phyloP scores from a whole-genome alignment of 2,329 filamentous ascomycete species.

The Colletotrichum aenigma region DNA sequence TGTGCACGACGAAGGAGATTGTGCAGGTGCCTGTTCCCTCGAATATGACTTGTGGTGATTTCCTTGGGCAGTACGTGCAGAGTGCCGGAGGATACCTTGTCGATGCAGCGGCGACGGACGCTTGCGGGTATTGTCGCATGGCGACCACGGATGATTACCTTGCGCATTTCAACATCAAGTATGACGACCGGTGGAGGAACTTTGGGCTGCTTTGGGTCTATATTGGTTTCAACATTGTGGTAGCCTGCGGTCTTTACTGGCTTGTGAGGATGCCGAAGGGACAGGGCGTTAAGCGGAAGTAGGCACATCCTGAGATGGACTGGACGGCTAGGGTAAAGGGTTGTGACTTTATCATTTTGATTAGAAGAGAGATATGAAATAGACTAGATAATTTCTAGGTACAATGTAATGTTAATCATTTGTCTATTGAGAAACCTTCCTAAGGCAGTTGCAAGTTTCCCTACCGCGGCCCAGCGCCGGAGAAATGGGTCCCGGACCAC shows the following conservation, averaged over 20 bases:
- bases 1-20: conserved; percentile 20
- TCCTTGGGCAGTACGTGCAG: conserved; percentile 14
- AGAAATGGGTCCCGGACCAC: not conserved
- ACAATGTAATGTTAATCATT: not conserved
- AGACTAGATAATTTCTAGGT: not conserved
- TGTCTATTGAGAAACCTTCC: not conserved
- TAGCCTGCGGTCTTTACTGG: conserved; percentile 53
- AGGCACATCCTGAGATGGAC: not conserved
- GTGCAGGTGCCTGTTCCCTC: conserved; percentile 12
- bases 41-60: conserved; percentile 18
- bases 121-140: conserved; percentile 49
- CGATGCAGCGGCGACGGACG: conserved; percentile 33
- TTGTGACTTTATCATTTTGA: not conserved
- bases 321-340: not conserved
- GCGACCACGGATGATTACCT: conserved; percentile 42
- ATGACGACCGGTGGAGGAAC: conserved; percentile 53
- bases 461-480: not conserved
- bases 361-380: not conserved
- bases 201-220: conserved; percentile 59
- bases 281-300: not conserved
- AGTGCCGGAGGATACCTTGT: conserved; percentile 15
- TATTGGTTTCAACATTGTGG: conserved; percentile 55
- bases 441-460: no score
- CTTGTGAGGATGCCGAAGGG: conserved; percentile 33
- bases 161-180: conserved; percentile 44